These are phyloP conservation scores for Pythium dissotocum DNA, from an alignment of 352 stramenopile genomes.

Conservation along the genomic window DNA sequence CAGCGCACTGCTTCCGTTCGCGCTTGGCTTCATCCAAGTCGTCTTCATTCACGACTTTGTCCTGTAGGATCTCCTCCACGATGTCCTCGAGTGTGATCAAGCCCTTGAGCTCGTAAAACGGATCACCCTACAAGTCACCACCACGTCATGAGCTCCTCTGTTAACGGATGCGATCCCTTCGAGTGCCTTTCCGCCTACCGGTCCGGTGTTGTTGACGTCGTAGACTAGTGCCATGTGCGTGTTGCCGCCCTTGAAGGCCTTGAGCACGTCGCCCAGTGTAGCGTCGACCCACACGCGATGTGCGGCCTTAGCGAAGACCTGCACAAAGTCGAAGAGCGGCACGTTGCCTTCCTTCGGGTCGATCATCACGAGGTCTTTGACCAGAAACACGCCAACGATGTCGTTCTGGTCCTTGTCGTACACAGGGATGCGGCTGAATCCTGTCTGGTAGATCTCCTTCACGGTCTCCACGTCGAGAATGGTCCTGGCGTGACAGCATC, in stretches of 20 bases:
- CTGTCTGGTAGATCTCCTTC: constrained; percentile 86
- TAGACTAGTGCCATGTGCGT: constrained; percentile 75
- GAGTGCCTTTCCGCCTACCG: constrained; percentile 31
- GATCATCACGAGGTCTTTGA: constrained; percentile 92
- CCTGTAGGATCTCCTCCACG: constrained; percentile 96
- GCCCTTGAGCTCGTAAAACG: constrained; percentile 96
- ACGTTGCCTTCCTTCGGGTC: constrained; percentile 64
- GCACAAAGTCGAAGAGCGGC: constrained; percentile 90
- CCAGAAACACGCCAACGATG: constrained; percentile 94
- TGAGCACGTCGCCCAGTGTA: constrained; percentile 64
- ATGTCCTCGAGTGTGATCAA: constrained; percentile 99
- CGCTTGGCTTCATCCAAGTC: constrained; percentile 59
- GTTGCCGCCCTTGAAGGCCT: constrained; percentile 75
- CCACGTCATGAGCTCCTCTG: neutral
- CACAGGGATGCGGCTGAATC: constrained; percentile 95
- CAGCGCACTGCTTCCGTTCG: constrained; percentile 50
- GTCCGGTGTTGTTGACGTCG: constrained; percentile 80
- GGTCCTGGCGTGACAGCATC: constrained; percentile 38
- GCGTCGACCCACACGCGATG: constrained; percentile 73
- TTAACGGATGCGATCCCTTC: too few relatives aligned
- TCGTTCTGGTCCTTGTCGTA: constrained; percentile 96
- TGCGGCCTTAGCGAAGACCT: constrained; percentile 74
- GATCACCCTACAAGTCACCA: constrained; percentile 66
- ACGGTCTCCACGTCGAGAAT: constrained; percentile 56
- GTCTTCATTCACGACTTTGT: constrained; percentile 96